Conservation (phyloP, 2,329 filamentous ascomycete species). For the Colletotrichum eleusines region DNA sequence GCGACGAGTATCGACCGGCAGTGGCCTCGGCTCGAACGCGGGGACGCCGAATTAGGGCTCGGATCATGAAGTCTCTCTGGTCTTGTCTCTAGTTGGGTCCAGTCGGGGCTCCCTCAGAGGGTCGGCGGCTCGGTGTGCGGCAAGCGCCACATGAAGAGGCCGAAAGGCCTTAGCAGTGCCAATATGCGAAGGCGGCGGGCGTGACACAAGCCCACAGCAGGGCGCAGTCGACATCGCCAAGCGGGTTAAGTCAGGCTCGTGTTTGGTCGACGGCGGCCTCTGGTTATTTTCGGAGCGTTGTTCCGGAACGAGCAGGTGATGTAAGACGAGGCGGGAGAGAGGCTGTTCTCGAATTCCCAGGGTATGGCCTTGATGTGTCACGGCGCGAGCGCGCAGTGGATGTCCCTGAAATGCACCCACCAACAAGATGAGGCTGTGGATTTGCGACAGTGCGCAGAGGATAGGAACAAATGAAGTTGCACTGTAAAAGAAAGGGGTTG, state of each 20-base stretch:
- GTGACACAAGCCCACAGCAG: conserved; percentile 32
- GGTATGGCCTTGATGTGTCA: conserved; percentile 22
- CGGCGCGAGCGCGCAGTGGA: neutral
- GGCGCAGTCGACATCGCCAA: conserved; percentile 38
- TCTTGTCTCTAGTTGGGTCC: neutral
- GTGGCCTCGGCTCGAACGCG: conserved; percentile 15
- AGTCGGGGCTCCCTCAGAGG: conserved; percentile 14
- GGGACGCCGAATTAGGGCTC: conserved; percentile 10
- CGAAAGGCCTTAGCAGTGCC: conserved; percentile 18
- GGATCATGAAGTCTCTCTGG: neutral
- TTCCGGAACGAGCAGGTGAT: conserved; percentile 32
- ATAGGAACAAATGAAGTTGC: neutral
- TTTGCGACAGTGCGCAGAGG: too few relatives aligned
- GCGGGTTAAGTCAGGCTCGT: conserved; percentile 32
- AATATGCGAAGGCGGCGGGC: conserved; percentile 14
- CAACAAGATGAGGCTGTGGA: conserved; percentile 20
- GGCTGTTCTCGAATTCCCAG: conserved; percentile 25
- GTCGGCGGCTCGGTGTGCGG: conserved; percentile 17
- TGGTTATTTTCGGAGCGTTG: conserved; percentile 38
- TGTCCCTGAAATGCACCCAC: conserved; percentile 6
- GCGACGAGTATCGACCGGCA: conserved; percentile 29
- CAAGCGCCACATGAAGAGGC: conserved; percentile 38
- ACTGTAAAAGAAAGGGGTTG: conserved; percentile 22
- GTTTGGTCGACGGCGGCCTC: conserved; percentile 35
- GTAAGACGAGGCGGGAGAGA: conserved; percentile 13